These are phyloP conservation scores for Myxozyma mucilagina DNA, from an alignment of 805 yeast species.

Conservation along the genomic window DNA sequence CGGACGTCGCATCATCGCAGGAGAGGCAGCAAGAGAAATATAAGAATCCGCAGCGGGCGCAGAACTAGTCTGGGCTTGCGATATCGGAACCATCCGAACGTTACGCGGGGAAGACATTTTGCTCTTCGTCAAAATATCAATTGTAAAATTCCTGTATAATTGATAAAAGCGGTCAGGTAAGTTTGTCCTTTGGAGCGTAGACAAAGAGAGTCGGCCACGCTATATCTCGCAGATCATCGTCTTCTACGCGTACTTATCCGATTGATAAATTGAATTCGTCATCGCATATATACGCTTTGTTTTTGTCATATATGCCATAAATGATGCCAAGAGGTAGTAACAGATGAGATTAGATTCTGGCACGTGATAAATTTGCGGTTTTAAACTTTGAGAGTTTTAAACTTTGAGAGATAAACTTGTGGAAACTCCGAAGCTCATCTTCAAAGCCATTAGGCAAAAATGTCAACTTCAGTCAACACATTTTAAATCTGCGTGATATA, in stretches of 20 bases:
- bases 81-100: constrained; percentile 1
- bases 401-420: too few species aligned
- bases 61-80: neutral
- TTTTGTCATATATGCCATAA: constrained; percentile 3
- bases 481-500: too few species aligned
- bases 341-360: neutral
- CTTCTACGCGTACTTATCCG: too few species aligned
- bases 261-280: neutral
- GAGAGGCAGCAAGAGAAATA: constrained; percentile 27
- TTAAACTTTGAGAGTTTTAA: too few species aligned
- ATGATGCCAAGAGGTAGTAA: neutral
- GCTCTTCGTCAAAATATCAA: neutral
- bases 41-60: constrained; percentile 6
- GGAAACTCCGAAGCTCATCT: too few species aligned
- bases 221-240: neutral
- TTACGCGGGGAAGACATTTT: constrained; percentile 17
- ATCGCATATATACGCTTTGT: neutral
- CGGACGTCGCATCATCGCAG: constrained; percentile 27
- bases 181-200: neutral
- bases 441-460: too few species aligned
- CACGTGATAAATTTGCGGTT: neutral
- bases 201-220: neutral
- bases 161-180: neutral
- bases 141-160: neutral
- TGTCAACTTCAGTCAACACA: too few species aligned